Base-by-base conservation (phyloP, 768 basidiomycete genomes). In the Leccinum subgranulosum region DNA sequence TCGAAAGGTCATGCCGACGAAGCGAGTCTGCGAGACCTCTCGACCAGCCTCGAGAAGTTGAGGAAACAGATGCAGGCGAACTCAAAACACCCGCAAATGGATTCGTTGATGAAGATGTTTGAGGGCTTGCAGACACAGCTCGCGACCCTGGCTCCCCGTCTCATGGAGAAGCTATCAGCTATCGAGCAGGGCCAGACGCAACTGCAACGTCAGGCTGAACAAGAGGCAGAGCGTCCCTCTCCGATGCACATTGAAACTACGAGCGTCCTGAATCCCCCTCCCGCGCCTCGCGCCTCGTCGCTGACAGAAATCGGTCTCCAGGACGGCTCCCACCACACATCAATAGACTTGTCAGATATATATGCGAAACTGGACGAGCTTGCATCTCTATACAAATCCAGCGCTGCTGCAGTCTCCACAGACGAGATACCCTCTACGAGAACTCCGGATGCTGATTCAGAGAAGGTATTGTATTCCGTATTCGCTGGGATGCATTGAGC, bases 51-150 rank as follows among this genome's bases (percentile, higher is more conserved):
- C 19, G 64, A 64, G 27, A 65, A 47, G 47, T 33, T 67, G 61
- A 66, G 41, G 51, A 59, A 59, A 29, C 64, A 62, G 29, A 41
- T 59, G 6, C 46, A 49, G 15, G 49, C 52, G 17, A 55, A 49
- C n/a, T 57, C 58, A 19, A 57, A 57, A 46, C 31, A 54, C 14
- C 36, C 57, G 12, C 60, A 56, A 23, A 50, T 66, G 39, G 61
- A 69, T 17, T 59, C 57, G 6, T 63, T 78, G 6, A 53, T 69
- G 28, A 68, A 62, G 33, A 73, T 73, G 54, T 61, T 82, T 39
- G 77, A 75, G 28, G 77, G 71, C 15, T 67, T 83, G 43, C 71
- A 75, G 51, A 52, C 55, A 3, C 75, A 74, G n/a, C 62, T 85
- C 52, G 71, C 70, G 12, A 64, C 65, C 8, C 69, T 78, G 34